Conservation (phyloP, 2,329 filamentous ascomycete genomes). For the Cercospora nicotianae region DNA sequence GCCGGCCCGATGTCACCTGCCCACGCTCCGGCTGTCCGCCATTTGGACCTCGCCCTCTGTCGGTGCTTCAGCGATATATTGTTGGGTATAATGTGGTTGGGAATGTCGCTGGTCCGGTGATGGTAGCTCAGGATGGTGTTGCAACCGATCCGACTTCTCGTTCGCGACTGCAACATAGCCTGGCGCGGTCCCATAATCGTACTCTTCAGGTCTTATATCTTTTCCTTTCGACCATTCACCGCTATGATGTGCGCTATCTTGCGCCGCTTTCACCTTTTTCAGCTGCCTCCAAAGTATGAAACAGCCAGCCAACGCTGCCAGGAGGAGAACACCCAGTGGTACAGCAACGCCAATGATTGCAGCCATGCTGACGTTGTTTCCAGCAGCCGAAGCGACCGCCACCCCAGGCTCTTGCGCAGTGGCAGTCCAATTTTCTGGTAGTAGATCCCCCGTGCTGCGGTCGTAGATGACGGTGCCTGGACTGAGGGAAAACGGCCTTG, state of each 20-base stretch:
- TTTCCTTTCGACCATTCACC: not conserved
- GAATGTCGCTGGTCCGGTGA: not conserved
- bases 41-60: conserved; percentile 16
- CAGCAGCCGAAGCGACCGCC: not conserved
- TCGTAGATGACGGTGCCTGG: conserved; percentile 20
- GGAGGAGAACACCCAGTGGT: conserved; percentile 19
- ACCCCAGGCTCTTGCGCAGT: not conserved
- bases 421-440: conserved; percentile 11
- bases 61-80: conserved; percentile 14
- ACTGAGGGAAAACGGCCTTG: conserved; percentile 16
- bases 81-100: not conserved
- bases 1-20: not conserved
- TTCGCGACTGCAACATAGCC: not conserved
- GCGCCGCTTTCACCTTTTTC: conserved; percentile 31
- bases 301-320: conserved; percentile 20
- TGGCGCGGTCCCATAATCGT: not conserved
- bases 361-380: not conserved
- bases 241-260: not conserved
- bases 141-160: conserved; percentile 1
- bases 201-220: not conserved
- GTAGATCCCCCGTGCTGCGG: conserved; percentile 19
- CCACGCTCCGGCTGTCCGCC: conserved; percentile 17
- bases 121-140: not conserved
- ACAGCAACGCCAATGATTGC: conserved; percentile 21
- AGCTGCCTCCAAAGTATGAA: conserved; percentile 16